Base-by-base conservation (phyloP, 1,139 yeast species). In the Nakaseomyces kungkrabaensis region DNA sequence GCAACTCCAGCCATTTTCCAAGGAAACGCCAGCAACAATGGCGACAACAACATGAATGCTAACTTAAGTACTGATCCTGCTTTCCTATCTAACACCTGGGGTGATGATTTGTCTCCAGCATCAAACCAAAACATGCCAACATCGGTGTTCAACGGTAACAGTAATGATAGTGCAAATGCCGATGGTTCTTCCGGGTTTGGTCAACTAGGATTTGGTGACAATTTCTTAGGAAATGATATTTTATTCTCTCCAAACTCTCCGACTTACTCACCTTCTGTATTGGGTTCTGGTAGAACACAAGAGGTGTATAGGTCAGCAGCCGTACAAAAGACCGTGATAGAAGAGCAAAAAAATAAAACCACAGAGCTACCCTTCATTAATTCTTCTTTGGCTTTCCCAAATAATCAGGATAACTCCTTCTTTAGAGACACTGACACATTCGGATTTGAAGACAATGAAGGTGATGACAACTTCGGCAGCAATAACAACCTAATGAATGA, bases 321-420 rank as follows among this genome's bases (percentile, higher is more conserved):
- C 11, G 38, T 29, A 41, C 44, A 46, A 25, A 41, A 41, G 24
- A 29, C 24, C 4, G 44, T 41, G 8, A 13, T 27, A n/a, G 34
- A 41, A 26, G 44, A 41, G 13, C 33, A 41, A 9, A 29, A 29
- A 11, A 46, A 25, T 24, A 46, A 32, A 10, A 37, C 36, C 13
- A 38, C 36, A 7, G 44, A 48, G 22, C 29, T 54, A 11, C 59
- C 62, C 10, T 60, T 60, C 25, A 55, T 60, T 25, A 59, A 60
- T 36, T 24, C 58, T 10, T 50, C 54, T 7, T 49, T 60, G 17
- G 64, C 64, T 3, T 60, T 60, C 54, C 61, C 61, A 43, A 37
- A 47, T n/a, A 41, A 47, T 26, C 38, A 40, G 13, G 45, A 42
- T 13, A 37, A 48, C 29, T 37, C 41, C 5, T 37, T 48, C 24